Conservation (phyloP, 371 early-diverging fungal species). For the Mortierella sp. region DNA sequence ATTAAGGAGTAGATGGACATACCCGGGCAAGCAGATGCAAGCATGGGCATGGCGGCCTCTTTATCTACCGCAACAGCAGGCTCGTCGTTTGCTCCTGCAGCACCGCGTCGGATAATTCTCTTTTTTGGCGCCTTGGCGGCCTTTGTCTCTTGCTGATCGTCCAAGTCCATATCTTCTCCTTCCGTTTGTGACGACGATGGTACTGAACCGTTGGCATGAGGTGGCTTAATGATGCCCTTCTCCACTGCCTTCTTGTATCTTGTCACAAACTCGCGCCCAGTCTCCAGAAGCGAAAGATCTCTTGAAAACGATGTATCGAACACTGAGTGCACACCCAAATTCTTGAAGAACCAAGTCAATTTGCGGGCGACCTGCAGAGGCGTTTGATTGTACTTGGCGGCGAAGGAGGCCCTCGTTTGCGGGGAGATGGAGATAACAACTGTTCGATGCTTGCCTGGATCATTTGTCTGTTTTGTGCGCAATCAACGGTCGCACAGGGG, state of each 20-base stretch:
- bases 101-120: slow-evolving; percentile 33
- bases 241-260: slow-evolving; percentile 62
- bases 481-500: slow-evolving; percentile 6
- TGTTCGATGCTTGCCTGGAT: slow-evolving; percentile 60
- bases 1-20: background rate
- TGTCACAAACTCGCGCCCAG: slow-evolving; percentile 90
- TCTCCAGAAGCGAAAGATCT: slow-evolving; percentile 85
- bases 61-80: slow-evolving; percentile 43
- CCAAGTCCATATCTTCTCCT: slow-evolving; percentile 37
- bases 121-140: slow-evolving; percentile 19
- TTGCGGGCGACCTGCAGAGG: slow-evolving; percentile 68
- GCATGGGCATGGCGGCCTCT: slow-evolving; percentile 54
- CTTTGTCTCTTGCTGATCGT: slow-evolving; percentile 1
- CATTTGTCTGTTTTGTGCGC: slow-evolving; percentile 38
- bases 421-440: slow-evolving; percentile 88
- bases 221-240: slow-evolving; percentile 60
- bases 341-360: slow-evolving; percentile 72
- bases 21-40: slow-evolving; percentile 63
- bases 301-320: slow-evolving; percentile 90
- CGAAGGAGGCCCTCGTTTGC: slow-evolving; percentile 92
- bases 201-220: slow-evolving; percentile 25
- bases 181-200: slow-evolving; percentile 2
- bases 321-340: slow-evolving; percentile 85
- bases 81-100: slow-evolving; percentile 29
- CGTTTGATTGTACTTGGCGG: slow-evolving; percentile 81